Evolutionary conservation across 2,329 filamentous ascomycete species (phyloP), one percentile per base, ranked within the genome.

Genomic region (Teratosphaeria viscida): DNA sequence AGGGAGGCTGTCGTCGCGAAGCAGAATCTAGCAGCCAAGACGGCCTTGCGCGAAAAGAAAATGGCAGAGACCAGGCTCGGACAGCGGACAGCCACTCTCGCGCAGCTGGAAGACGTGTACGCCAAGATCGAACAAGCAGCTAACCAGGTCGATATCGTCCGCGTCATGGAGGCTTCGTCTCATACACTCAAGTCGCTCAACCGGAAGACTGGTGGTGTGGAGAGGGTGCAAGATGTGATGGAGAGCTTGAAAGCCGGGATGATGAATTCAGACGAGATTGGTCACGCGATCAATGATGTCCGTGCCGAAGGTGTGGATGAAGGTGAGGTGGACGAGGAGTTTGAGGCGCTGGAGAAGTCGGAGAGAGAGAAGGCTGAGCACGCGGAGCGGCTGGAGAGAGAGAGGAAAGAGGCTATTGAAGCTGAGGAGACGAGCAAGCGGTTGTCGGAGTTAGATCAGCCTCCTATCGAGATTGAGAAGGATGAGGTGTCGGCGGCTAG

Each of bases 121-220:
- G 75, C 81, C n/a, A 88, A 87, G 69, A 89, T 99, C 57, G 87
- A 96, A 71, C 86, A 92, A 72, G 94, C 94, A 0, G 82, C 85
- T 0, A 89, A 92, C 73, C 89, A 96, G 63, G 85, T 95, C 8
- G 87, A 90, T 66, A 82, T 96, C 14, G 85, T 97, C 8, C 82
- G 83, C 61, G 86, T 91, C 5, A 92, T 99, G 86, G 84, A 90
- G 69, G 82, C 85, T 16, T 90, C 89, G 63, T 84, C 87, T 0
- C 81, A 81, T 37, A 90, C 89, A 1, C 80, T 99, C 37, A 82
- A 82, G 64, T 79, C 78, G 29, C 79, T 99, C 34, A 91, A 96
- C 70, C 80, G 82, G 54, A 83, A 90, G 70, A 82, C 91, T 26
- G 94, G 94, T 54, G 89, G 90, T 1, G 81, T 83, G 0, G 87